Evolutionary conservation across 768 basidiomycete species (phyloP).

Genomic region (Chiua virens): DNA sequence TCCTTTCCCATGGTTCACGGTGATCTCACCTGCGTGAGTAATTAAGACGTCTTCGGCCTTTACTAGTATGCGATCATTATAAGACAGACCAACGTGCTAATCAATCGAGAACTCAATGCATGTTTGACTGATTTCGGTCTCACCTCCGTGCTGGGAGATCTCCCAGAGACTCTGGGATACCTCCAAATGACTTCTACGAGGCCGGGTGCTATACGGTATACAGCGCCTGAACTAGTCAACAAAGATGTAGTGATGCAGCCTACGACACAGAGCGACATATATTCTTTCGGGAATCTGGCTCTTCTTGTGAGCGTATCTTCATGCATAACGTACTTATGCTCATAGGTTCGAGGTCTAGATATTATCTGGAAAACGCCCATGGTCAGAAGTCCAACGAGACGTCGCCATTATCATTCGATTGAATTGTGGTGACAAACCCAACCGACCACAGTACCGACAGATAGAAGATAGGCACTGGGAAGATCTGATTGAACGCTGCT

Average conservation of each 20-base stretch:
- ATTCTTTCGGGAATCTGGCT: conserved; percentile 28
- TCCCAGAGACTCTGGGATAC: background rate
- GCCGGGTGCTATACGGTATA: conserved; percentile 40
- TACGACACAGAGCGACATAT: conserved; percentile 12
- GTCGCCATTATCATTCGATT: conserved; percentile 6
- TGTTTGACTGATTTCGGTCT: conserved; percentile 44
- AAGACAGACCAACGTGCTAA: conserved; percentile 11
- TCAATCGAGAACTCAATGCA: conserved; percentile 25
- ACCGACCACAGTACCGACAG: background rate
- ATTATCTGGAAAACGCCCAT: conserved; percentile 9
- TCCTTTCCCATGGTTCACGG: conserved; percentile 8
- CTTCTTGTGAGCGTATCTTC: conserved; percentile 10
- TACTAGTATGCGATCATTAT: background rate
- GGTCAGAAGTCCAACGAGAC: background rate
- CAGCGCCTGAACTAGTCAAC: conserved; percentile 36
- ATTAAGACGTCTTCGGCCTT: background rate
- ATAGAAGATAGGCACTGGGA: conserved; percentile 6
- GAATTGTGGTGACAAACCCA: background rate
- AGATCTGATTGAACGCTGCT: conserved; percentile 3
- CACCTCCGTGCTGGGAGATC: conserved; percentile 22
- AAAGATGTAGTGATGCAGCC: conserved; percentile 6
- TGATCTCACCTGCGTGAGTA: conserved; percentile 10
- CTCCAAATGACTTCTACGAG: conserved; percentile 31
- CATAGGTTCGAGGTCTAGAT: conserved; percentile 12
- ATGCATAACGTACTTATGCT: background rate